These are phyloP conservation scores for Phytophthora ramorum DNA, from an alignment of 352 stramenopile species.

Conservation along the genomic window DNA sequence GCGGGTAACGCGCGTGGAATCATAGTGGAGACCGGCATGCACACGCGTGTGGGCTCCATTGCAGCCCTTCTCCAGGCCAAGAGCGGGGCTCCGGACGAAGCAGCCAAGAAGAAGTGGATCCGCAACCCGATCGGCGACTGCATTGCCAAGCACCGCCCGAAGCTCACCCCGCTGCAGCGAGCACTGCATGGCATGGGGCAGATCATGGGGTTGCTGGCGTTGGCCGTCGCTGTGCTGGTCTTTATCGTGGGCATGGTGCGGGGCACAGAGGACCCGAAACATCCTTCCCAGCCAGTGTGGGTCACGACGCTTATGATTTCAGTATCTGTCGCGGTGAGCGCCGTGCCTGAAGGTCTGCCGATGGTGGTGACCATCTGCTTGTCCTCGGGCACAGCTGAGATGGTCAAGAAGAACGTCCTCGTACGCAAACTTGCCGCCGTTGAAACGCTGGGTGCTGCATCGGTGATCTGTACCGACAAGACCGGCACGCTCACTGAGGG, in stretches of 20 bases:
- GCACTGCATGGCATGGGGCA: slow-evolving; percentile 96
- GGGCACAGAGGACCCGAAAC: slow-evolving; percentile 55
- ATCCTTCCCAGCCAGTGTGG: slow-evolving; percentile 82
- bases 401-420: slow-evolving; percentile 82
- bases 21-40: slow-evolving; percentile 80
- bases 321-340: slow-evolving; percentile 86
- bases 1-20: slow-evolving; percentile 74
- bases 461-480: slow-evolving; percentile 95
- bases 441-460: slow-evolving; percentile 89
- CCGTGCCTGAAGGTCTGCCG: slow-evolving; percentile 79
- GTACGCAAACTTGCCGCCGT: slow-evolving; percentile 89
- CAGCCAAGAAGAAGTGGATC: slow-evolving; percentile 42
- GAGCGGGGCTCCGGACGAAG: slow-evolving; percentile 10
- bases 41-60: slow-evolving; percentile 76
- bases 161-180: slow-evolving; percentile 90
- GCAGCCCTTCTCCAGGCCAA: slow-evolving; percentile 65
- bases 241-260: slow-evolving; percentile 88
- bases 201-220: slow-evolving; percentile 86
- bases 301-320: slow-evolving; percentile 96
- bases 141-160: slow-evolving; percentile 69
- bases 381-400: slow-evolving; percentile 71
- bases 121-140: slow-evolving; percentile 62
- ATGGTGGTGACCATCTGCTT: slow-evolving; percentile 88
- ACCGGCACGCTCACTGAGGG: slow-evolving; percentile 94
- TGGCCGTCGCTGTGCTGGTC: slow-evolving; percentile 89